Evolutionary conservation across 164 flowering plant genomes (phyloP), one percentile per base, ranked within the genome.

Genomic region (Pachysandra terminalis): DNA sequence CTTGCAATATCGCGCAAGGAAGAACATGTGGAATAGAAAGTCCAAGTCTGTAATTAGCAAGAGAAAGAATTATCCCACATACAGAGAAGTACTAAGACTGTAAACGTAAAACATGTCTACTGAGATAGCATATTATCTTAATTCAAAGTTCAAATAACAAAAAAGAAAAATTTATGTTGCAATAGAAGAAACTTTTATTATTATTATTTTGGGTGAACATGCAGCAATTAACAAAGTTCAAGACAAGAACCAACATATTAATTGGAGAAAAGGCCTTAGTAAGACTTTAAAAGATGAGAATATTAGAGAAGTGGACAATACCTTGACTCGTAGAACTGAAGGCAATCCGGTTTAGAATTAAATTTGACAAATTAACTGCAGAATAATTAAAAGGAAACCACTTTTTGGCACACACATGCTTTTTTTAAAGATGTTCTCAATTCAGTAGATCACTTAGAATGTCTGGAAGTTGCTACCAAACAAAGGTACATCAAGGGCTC

Each of bases 1-100:
- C 77, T 93, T 96, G 92, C 98, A 96, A 85, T 96, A 96, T 56
- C 99, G 90, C 49, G 97, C 96, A 62, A 93, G 96, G 75, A 96
- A 96, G 80, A 96, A 96, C 99, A 96, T 96, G 80, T 96, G 99
- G 77, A 96, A 96, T 74, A 96, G 75, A 68, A 96, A 96, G 76
- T 96, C 98, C 93, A 96, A 80, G 69, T 96, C 99, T 96, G 97
- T 55, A 64, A 72, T 68, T 21, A 66, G 23, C 45, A 77, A 73
- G 27, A 69, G 2, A 40, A 51, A 73, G 24, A 55, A 71, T 40
- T 35, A 65, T 25, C 27, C 58, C 59, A n/a, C 1, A 32, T 65
- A 19, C 37, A 55, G 40, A 56, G 23, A 24, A 40, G 25, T 16
- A 6, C 41, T 16, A 32, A 56, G 45, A 28, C 24, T 22, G 41